A percentile compares a stretch with the other conserved stretches of the same genome.
Conservation (phyloP, 129 eudicot species). For the Lactuca saligna region DNA sequence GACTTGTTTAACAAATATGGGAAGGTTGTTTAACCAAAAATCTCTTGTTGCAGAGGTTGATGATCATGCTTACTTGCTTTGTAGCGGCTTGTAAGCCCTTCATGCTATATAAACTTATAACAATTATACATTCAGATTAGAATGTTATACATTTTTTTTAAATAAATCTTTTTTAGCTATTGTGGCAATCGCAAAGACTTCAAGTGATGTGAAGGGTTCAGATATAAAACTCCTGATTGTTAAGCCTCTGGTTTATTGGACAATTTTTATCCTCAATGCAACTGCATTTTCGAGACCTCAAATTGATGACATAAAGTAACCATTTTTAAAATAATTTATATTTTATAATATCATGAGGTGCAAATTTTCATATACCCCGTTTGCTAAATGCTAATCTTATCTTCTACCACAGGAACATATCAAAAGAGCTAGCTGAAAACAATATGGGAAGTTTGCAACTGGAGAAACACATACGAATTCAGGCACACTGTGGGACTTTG, state of each 20-base stretch:
- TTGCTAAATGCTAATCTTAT: neutral
- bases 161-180: conserved; percentile 59
- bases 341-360: neutral
- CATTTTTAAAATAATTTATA: neutral
- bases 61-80: conserved; percentile 90
- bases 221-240: conserved; percentile 87
- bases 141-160: conserved; percentile 12
- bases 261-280: conserved; percentile 81
- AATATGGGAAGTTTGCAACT: conserved; percentile 56
- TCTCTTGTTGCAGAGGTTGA: conserved; percentile 70
- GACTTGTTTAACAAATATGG: conserved; percentile 77
- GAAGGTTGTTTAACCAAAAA: conserved; percentile 83
- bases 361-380: neutral
- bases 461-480: conserved; percentile 90
- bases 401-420: conserved; percentile 48
- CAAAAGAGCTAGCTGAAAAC: conserved; percentile 73
- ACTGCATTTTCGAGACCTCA: conserved; percentile 97
- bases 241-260: conserved; percentile 95
- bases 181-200: conserved; percentile 85
- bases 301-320: conserved; percentile 75
- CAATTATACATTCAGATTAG: too few species aligned
- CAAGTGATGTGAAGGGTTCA: conserved; percentile 88
- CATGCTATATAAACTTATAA: too few species aligned
- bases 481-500: conserved; percentile 92
- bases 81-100: conserved; percentile 74